These are phyloP conservation scores for Waltergamsia citrina DNA, from an alignment of 2,329 filamentous ascomycete genomes.

Conservation along the genomic window DNA sequence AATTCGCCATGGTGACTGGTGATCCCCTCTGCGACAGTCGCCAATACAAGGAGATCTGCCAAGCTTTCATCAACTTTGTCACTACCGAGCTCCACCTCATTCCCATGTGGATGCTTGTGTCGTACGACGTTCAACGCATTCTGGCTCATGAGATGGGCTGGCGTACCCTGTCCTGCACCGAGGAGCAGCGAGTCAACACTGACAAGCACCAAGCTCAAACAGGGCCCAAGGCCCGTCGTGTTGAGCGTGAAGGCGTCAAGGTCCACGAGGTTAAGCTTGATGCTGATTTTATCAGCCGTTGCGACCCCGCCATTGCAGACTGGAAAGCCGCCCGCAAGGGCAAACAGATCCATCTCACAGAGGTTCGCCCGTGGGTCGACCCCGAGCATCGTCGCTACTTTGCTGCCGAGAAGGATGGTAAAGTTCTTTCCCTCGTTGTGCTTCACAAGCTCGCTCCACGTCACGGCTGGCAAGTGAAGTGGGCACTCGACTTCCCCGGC, in stretches of 20 bases:
- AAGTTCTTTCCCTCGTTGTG: constrained; percentile 69
- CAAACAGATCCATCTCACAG: constrained; percentile 78
- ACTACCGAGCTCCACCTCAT: constrained; percentile 61
- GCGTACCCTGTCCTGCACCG: constrained; percentile 80
- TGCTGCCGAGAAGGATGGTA: constrained; percentile 66
- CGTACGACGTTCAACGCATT: constrained; percentile 66
- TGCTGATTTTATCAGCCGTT: constrained; percentile 57
- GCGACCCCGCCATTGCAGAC: constrained; percentile 64
- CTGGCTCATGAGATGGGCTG: constrained; percentile 74
- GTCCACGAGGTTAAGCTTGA: constrained; percentile 64
- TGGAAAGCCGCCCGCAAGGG: constrained; percentile 78
- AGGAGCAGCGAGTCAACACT: constrained; percentile 80
- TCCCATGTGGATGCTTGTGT: constrained; percentile 85
- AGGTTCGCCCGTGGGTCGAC: constrained; percentile 84
- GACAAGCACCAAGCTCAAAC: constrained; percentile 55
- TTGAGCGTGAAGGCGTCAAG: constrained; percentile 76
- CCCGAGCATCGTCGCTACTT: constrained; percentile 77
- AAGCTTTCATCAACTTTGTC: constrained; percentile 66
- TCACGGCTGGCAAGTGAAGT: constrained; percentile 91
- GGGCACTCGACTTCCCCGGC: constrained; percentile 85
- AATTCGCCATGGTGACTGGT: constrained; percentile 76
- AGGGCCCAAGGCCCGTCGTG: constrained; percentile 68
- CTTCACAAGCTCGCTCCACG: constrained; percentile 71
- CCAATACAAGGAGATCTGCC: constrained; percentile 67
- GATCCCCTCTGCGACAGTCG: constrained; percentile 75